These are phyloP conservation scores for Amaranthus tricolor DNA, from an alignment of 179 eudicot genomes.

Conservation along the genomic window DNA sequence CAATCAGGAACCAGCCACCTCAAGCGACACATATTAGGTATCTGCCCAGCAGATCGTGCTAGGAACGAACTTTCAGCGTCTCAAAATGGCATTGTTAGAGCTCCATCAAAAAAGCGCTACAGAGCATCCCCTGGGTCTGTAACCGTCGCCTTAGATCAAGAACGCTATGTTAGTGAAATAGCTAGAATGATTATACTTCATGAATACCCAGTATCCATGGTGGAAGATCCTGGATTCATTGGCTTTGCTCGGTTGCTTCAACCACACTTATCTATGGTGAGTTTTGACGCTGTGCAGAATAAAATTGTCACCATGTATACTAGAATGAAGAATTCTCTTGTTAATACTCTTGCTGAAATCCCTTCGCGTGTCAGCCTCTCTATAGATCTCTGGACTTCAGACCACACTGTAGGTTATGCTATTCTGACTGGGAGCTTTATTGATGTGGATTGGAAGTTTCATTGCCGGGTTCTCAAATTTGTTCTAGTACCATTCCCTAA, in stretches of 20 bases:
- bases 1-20: constrained; percentile 93
- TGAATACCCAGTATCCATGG: constrained; percentile 51
- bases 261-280: constrained; percentile 44
- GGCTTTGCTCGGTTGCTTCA: constrained; percentile 44
- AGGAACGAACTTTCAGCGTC: constrained; percentile 30
- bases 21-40: constrained; percentile 77
- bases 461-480: constrained; percentile 39
- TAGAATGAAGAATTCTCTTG: constrained; percentile 37
- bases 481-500: constrained; percentile 41
- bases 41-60: constrained; percentile 52
- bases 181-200: constrained; percentile 56
- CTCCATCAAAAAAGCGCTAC: constrained; percentile 58
- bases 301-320: constrained; percentile 40
- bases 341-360: constrained; percentile 34
- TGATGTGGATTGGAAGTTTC: constrained; percentile 47
- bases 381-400: constrained; percentile 46
- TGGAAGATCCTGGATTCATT: constrained; percentile 48
- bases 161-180: constrained; percentile 37
- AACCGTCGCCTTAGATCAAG: constrained; percentile 44
- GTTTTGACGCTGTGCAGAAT: constrained; percentile 34
- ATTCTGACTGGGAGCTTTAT: constrained; percentile 44
- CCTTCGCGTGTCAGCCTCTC: constrained; percentile 45
- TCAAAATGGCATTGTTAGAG: constrained; percentile 31
- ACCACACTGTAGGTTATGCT: constrained; percentile 44
- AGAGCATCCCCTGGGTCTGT: constrained; percentile 42